phyloP scores from a whole-genome alignment of 768 basidiomycete genomes.

The Ramaria rubella region DNA sequence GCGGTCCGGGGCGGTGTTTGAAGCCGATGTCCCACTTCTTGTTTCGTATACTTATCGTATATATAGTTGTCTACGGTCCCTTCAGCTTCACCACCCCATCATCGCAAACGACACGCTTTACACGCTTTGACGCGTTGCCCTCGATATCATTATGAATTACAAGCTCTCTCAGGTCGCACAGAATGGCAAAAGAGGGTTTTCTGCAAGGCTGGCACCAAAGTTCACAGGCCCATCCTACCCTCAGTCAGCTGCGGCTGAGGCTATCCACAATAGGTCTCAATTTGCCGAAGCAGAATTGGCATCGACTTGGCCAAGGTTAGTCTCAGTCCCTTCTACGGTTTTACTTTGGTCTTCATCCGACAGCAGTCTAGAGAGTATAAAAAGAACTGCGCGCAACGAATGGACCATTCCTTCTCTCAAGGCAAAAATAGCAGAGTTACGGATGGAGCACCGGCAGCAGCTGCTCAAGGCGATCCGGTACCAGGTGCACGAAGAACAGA shows the following conservation, averaged over 20 bases:
- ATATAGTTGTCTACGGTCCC: too few species aligned
- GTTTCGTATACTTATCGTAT: too few species aligned
- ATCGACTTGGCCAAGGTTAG: conserved; percentile 7
- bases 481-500: background rate
- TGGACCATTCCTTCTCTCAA: conserved; percentile 6
- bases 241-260: background rate
- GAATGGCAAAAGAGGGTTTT: conserved; percentile 2
- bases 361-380: background rate
- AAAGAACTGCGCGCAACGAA: background rate
- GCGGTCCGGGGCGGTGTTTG: too few species aligned
- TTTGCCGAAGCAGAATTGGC: background rate
- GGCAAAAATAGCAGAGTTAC: background rate
- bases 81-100: too few species aligned
- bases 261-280: background rate
- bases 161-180: background rate
- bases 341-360: background rate
- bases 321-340: background rate
- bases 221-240: background rate
- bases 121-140: too few species aligned
- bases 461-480: background rate
- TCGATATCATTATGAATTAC: too few species aligned
- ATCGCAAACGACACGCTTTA: too few species aligned
- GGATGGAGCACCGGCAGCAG: conserved; percentile 3
- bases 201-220: too few species aligned
- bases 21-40: too few species aligned